Base-by-base conservation (phyloP, 1,284 basidiomycete species). In the Xanthoconium separans region DNA sequence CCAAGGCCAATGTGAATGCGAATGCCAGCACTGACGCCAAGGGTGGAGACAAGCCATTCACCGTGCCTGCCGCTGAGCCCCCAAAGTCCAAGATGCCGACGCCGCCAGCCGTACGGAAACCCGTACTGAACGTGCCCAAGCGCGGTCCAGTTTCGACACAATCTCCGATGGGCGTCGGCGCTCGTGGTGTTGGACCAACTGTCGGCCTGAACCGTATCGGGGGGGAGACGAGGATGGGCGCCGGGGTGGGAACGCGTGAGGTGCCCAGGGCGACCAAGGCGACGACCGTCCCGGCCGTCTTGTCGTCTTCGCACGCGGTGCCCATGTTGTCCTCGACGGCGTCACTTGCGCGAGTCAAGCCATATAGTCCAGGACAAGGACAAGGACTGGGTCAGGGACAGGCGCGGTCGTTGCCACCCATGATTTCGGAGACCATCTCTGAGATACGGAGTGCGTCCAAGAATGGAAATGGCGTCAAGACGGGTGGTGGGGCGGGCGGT, bases 251-350 rank as follows among this genome's bases (percentile, higher is more conserved):
- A 4, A 49, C 48, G 33, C 63, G 58, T 13, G 67, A 67, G 22
- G 54, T 45, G 22, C 22, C 63, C 13, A 65, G 63, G 40, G 30
- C 63, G 6, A 55, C 50, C 41, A 69, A 65, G 44, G 64, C 70
- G 34, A 68, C 68, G 42, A 71, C 83, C 9, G 81, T 84, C 2
- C 87, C 87, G 16, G 86, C 86, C 1, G 66, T 83, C 7, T 61
- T 89, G 6, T 87, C 85, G 0, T 84, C 84, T 0, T 88, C 86
- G 0, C 80, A 84, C 56, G 88, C 87, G 15, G 78, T 75, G 5
- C 88, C 89, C 3, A 81, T 80, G 61, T 70, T 90, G 3, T 89
- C 87, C 6, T 83, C 83, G 1, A 89, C 87, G 3, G 87, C 87
- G 4, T 88, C 87, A 2, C 77, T 90, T 22, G 85, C 84, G 16